Evolutionary conservation across 768 basidiomycete species (phyloP).

Genomic region (Pleurotus citrinopileatus): DNA sequence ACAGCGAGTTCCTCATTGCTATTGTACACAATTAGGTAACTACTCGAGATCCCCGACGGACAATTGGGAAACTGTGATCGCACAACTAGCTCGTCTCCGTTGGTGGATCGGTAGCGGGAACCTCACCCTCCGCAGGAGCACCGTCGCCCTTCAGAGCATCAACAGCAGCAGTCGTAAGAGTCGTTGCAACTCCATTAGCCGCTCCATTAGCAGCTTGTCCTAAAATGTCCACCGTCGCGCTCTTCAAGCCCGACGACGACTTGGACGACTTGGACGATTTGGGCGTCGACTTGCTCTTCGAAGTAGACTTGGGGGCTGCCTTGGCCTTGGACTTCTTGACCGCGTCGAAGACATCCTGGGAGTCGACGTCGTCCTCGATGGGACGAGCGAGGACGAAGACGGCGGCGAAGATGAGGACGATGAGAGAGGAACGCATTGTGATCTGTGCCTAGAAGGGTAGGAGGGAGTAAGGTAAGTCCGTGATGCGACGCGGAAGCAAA

Average conservation of each 20-base stretch:
- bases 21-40: too few species aligned
- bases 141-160: not conserved
- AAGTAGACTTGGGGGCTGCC: not conserved
- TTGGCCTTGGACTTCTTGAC: not conserved
- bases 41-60: too few species aligned
- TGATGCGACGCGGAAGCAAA: not conserved
- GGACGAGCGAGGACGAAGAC: not conserved
- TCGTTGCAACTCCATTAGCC: not conserved
- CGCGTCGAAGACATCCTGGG: not conserved
- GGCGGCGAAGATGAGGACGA: not conserved
- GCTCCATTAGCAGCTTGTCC: not conserved
- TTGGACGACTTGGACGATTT: too few species aligned
- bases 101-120: not conserved
- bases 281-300: too few species aligned
- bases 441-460: not conserved
- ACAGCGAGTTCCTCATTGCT: too few species aligned
- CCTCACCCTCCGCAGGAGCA: not conserved
- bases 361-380: not conserved
- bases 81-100: not conserved
- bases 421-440: not conserved
- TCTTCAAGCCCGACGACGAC: not conserved
- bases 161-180: not conserved
- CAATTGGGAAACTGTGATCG: too few species aligned
- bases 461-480: not conserved
- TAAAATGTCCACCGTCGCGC: not conserved